Percentiles rank a stretch among this genome's conserved stretches.
Evolutionary conservation across 2,329 filamentous ascomycete genomes (phyloP).

Genomic region (Chaetothyriales sp.): DNA sequence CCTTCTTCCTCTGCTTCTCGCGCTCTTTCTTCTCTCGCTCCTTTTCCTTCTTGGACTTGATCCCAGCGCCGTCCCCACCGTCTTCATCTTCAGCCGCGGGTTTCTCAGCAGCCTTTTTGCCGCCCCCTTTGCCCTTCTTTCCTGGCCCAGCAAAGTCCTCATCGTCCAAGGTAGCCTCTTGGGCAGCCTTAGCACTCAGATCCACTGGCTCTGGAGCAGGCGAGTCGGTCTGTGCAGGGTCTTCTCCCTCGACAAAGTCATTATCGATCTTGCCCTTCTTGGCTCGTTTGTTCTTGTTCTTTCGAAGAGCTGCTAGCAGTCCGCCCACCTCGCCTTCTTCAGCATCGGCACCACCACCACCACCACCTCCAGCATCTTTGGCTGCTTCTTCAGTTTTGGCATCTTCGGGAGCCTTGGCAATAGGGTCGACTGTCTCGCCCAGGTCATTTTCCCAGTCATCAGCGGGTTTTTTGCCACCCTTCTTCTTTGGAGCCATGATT

Average conservation of each 20-base stretch:
- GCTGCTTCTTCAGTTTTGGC: slow-evolving; percentile 32
- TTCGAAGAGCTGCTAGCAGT: slow-evolving; percentile 64
- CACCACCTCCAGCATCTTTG: slow-evolving; percentile 33
- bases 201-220: slow-evolving; percentile 27
- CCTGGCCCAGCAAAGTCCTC: slow-evolving; percentile 67
- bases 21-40: slow-evolving; percentile 96
- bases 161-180: slow-evolving; percentile 69
- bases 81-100: slow-evolving; percentile 34
- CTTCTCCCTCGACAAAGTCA: slow-evolving; percentile 58
- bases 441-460: slow-evolving; percentile 94
- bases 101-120: slow-evolving; percentile 33
- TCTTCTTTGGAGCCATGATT: slow-evolving; percentile 84
- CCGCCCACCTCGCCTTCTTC: slow-evolving; percentile 43
- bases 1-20: slow-evolving; percentile 97
- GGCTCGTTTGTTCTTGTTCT: slow-evolving; percentile 73
- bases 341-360: slow-evolving; percentile 41
- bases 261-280: slow-evolving; percentile 72
- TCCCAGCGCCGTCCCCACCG: slow-evolving; percentile 44
- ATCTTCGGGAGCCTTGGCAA: slow-evolving; percentile 34
- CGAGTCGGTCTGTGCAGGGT: slow-evolving; percentile 30
- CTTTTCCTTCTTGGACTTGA: slow-evolving; percentile 96
- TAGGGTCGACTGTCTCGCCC: slow-evolving; percentile 58
- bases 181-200: slow-evolving; percentile 53
- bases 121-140: slow-evolving; percentile 53
- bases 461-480: slow-evolving; percentile 62